phyloP scores from a whole-genome alignment of 2,329 filamentous ascomycete species.

The Apiospora pterosperma region DNA sequence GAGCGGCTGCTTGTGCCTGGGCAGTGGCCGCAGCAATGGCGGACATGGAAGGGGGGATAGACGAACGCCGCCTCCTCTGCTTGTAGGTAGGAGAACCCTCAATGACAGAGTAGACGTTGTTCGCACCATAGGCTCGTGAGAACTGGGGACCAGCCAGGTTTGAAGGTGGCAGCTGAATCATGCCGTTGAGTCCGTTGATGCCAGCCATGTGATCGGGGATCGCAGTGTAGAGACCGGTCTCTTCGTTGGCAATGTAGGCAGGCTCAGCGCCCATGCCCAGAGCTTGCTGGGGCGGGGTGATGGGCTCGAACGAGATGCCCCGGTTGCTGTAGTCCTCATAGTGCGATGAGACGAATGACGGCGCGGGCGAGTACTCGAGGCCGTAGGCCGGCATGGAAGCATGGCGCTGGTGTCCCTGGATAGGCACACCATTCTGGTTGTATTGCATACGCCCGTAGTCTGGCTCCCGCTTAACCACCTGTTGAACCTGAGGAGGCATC shows the following conservation, averaged over 20 bases:
- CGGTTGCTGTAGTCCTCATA: slow-evolving; percentile 98
- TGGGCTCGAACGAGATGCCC: slow-evolving; percentile 91
- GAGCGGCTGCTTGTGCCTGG: slow-evolving; percentile 53
- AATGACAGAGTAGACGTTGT: slow-evolving; percentile 91
- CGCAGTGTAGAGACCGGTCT: slow-evolving; percentile 91
- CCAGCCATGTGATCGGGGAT: slow-evolving; percentile 80
- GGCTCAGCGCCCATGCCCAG: slow-evolving; percentile 80
- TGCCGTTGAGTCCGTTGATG: slow-evolving; percentile 74
- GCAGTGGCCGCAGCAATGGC: slow-evolving; percentile 65
- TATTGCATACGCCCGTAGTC: slow-evolving; percentile 82
- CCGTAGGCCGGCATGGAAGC: slow-evolving; percentile 96
- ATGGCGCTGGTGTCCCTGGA: slow-evolving; percentile 83
- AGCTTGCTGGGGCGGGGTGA: slow-evolving; percentile 91
- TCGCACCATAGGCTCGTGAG: slow-evolving; percentile 65
- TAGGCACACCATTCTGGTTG: slow-evolving; percentile 85
- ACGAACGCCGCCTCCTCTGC: slow-evolving; percentile 89
- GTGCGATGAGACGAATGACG: slow-evolving; percentile 97
- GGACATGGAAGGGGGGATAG: slow-evolving; percentile 76
- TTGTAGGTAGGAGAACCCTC: slow-evolving; percentile 99
- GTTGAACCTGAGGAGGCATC: slow-evolving; percentile 59
- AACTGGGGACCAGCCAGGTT: slow-evolving; percentile 80
- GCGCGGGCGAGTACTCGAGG: slow-evolving; percentile 95
- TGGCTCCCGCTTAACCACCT: slow-evolving; percentile 81
- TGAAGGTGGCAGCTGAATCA: slow-evolving; percentile 87
- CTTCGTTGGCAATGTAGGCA: slow-evolving; percentile 96